Evolutionary conservation across 208 protist species (phyloP).

Genomic region (Trypanosoma congolense): DNA sequence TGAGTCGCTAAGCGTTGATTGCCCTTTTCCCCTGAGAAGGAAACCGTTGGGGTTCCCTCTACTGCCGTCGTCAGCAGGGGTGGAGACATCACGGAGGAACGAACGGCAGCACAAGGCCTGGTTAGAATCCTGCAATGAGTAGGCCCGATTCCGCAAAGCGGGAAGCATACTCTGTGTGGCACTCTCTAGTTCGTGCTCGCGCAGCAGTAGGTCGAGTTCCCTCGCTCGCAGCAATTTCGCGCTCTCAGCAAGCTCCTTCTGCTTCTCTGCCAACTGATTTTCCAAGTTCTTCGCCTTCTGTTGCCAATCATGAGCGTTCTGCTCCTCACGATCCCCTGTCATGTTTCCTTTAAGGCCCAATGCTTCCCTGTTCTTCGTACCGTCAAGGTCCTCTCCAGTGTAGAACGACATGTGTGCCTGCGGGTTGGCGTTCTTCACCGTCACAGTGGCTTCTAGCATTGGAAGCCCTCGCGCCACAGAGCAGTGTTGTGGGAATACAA

Average conservation of each 20-base stretch:
- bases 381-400: conserved; percentile 1
- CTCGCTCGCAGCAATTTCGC: conserved; percentile 29
- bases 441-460: background rate
- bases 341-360: background rate
- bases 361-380: background rate
- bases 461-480: background rate
- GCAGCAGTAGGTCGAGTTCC: conserved; percentile 39
- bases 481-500: conserved; percentile 2
- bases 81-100: too few species aligned
- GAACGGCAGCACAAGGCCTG: too few species aligned
- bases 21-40: too few species aligned
- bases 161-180: conserved; percentile 8
- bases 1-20: too few species aligned
- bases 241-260: conserved; percentile 5
- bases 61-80: too few species aligned
- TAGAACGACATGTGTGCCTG: conserved; percentile 23
- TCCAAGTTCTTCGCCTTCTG: conserved; percentile 19
- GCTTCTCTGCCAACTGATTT: conserved; percentile 15
- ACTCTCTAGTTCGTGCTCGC: conserved; percentile 17
- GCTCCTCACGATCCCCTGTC: background rate
- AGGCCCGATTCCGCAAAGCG: background rate
- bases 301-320: background rate
- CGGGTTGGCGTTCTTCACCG: conserved; percentile 17
- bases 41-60: too few species aligned
- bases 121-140: background rate